Evolutionary conservation across 345 rosid species (phyloP), one percentile per base, ranked within the genome.

Genomic region (Acer saccharum): DNA sequence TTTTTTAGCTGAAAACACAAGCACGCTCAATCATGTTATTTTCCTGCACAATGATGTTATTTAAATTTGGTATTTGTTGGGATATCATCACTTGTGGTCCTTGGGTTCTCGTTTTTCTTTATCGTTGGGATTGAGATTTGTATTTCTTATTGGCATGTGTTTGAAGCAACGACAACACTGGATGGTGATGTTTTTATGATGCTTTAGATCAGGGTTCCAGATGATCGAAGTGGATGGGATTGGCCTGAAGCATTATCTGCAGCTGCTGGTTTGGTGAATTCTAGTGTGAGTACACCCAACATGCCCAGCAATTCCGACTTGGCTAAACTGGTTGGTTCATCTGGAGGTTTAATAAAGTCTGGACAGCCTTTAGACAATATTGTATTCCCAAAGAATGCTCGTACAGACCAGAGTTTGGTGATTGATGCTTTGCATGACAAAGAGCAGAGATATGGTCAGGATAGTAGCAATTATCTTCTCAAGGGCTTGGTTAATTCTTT

Each of bases 151-250:
- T 85, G 88, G 85, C 85, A 87, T 87, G 87, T 87, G 75, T 82
- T 84, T 87, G 92, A 85, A 87, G 92, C 88, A 85, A 82, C 85
- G 78, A 85, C 87, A 89, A 84, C 87, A 69, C 88, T 85, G 88
- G 92, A 84, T 89, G 90, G 92, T 89, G 89, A 89, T 81, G 87
- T 87, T 89, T 89, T 85, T 87, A 66, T 89, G 92, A 84, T 89
- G 87, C 83, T 89, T 87, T 89, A 89, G 92, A 85, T 87, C 73
- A 87, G 90, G 92, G 83, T 87, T 85, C 86, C 86, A n/a, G 90
- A 85, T 82, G 92, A 89, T 84, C 86, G 80, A 70, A 81, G 80
- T 82, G 90, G 90, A 80, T 87, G 90, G 92, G 87, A 85, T 81
- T 89, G 92, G 92, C 85, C 87, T 80, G 87, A 87, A 82, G 90